Percentiles rank a stretch among this genome's conserved stretches.
phyloP scores from a whole-genome alignment of 2,329 filamentous ascomycete species.

The Paracorniculantispora psalliotae region DNA sequence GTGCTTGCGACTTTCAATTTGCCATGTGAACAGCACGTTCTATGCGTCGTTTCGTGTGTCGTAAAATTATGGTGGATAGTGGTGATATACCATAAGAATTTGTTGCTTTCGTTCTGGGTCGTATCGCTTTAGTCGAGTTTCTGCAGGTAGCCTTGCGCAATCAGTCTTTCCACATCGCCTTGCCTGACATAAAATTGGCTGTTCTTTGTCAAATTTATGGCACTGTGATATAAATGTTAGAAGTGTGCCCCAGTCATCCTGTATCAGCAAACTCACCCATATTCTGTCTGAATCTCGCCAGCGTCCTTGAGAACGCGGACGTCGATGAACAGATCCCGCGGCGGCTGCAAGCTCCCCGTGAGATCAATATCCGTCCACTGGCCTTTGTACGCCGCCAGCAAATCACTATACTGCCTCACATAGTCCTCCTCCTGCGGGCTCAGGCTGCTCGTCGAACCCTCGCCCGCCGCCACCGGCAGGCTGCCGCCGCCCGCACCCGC shows the following conservation, averaged over 20 bases:
- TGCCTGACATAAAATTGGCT: slow-evolving; percentile 97
- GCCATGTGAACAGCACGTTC: too few species aligned
- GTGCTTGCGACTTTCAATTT: too few species aligned
- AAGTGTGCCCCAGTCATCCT: background rate
- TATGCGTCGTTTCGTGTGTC: too few species aligned
- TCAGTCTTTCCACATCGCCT: slow-evolving; percentile 90
- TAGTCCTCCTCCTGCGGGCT: slow-evolving; percentile 98
- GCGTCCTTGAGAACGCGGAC: slow-evolving; percentile 94
- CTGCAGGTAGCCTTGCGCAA: slow-evolving; percentile 91
- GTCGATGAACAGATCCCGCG: slow-evolving; percentile 94
- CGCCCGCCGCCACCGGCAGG: slow-evolving; percentile 39
- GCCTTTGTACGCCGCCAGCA: slow-evolving; percentile 93
- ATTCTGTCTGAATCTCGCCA: slow-evolving; percentile 98
- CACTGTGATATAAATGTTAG: slow-evolving; percentile 47
- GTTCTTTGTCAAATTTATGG: slow-evolving; percentile 95
- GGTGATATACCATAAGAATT: too few species aligned
- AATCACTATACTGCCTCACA: slow-evolving; percentile 82
- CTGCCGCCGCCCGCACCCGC: slow-evolving; percentile 24
- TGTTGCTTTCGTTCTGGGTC: background rate
- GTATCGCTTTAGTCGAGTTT: slow-evolving; percentile 64
- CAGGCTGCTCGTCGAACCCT: slow-evolving; percentile 64
- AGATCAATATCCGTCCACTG: slow-evolving; percentile 98
- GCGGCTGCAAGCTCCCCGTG: slow-evolving; percentile 88
- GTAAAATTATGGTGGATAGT: too few species aligned
- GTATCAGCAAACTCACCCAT: slow-evolving; percentile 61